Evolutionary conservation across 2,329 filamentous ascomycete species (phyloP).

Genomic region (Clonostachys solani): DNA sequence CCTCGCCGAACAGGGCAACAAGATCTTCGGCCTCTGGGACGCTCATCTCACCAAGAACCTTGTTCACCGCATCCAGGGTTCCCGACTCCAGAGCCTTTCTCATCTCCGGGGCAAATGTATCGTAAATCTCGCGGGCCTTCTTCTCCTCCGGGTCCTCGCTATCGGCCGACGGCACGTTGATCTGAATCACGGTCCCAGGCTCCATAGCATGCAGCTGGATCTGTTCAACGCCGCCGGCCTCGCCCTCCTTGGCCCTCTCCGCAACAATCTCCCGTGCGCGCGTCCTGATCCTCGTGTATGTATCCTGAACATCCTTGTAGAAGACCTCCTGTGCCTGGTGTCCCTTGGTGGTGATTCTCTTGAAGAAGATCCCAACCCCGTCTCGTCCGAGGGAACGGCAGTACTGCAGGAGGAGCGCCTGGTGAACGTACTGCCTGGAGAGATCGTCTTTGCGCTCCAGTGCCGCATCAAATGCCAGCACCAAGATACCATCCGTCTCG

Average conservation of each 20-base stretch:
- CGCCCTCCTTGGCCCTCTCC: slow-evolving; percentile 43
- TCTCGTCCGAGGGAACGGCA: slow-evolving; percentile 77
- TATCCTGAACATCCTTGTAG: slow-evolving; percentile 86
- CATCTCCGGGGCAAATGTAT: slow-evolving; percentile 77
- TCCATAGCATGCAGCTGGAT: slow-evolving; percentile 97
- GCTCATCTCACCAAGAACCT: slow-evolving; percentile 76
- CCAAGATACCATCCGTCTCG: slow-evolving; percentile 85
- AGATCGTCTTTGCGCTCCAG: slow-evolving; percentile 73
- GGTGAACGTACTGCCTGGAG: slow-evolving; percentile 84
- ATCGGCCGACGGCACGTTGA: slow-evolving; percentile 68
- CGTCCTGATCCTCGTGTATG: slow-evolving; percentile 76
- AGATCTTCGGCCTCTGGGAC: slow-evolving; percentile 84
- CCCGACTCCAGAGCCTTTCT: slow-evolving; percentile 81
- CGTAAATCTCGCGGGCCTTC: slow-evolving; percentile 70
- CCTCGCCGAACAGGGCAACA: slow-evolving; percentile 73
- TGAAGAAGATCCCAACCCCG: slow-evolving; percentile 91
- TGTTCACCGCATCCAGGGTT: slow-evolving; percentile 61
- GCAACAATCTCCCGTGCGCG: slow-evolving; percentile 68
- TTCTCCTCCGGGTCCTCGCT: slow-evolving; percentile 63
- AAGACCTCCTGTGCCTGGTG: slow-evolving; percentile 92
- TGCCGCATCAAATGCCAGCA: slow-evolving; percentile 87
- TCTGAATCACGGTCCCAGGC: slow-evolving; percentile 87
- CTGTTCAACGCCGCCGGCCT: slow-evolving; percentile 78
- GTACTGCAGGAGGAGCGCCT: slow-evolving; percentile 89
- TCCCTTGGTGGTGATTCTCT: slow-evolving; percentile 82